These are phyloP conservation scores for Tulasnella sp. DNA, from an alignment of 768 basidiomycete genomes.

Conservation along the genomic window DNA sequence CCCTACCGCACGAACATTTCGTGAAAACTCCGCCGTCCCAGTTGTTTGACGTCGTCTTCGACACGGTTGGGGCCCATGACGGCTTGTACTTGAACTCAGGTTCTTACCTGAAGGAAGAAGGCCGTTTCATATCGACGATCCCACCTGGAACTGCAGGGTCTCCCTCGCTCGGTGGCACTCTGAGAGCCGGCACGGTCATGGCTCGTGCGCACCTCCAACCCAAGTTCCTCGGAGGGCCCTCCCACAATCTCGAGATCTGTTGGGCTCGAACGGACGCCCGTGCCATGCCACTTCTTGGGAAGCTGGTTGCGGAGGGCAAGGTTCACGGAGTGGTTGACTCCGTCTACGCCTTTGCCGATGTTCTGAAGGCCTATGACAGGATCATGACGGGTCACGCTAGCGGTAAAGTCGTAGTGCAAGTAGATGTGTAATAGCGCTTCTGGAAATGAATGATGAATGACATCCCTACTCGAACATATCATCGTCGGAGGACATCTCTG, in stretches of 20 bases:
- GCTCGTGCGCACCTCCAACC: slow-evolving; percentile 33
- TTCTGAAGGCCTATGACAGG: slow-evolving; percentile 48
- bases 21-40: slow-evolving; percentile 33
- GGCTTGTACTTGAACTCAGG: slow-evolving; percentile 39
- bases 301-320: slow-evolving; percentile 21
- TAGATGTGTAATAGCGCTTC: background rate
- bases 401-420: slow-evolving; percentile 53
- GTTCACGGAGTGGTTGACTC: slow-evolving; percentile 50
- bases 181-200: slow-evolving; percentile 20
- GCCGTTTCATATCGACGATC: slow-evolving; percentile 43
- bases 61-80: slow-evolving; percentile 41
- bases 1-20: slow-evolving; percentile 39
- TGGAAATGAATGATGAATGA: background rate
- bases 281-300: background rate
- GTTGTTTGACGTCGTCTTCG: slow-evolving; percentile 48
- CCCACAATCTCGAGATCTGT: slow-evolving; percentile 36
- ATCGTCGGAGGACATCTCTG: background rate
- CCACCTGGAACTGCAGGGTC: slow-evolving; percentile 29
- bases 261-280: background rate
- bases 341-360: slow-evolving; percentile 44
- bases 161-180: slow-evolving; percentile 15
- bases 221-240: slow-evolving; percentile 41
- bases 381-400: slow-evolving; percentile 43
- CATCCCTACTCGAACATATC: background rate
- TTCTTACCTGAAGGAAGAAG: slow-evolving; percentile 44